Evolutionary conservation across 129 eudicot species (phyloP), one percentile per base, ranked within the genome.

Genomic region (Tanacetum coccineum): DNA sequence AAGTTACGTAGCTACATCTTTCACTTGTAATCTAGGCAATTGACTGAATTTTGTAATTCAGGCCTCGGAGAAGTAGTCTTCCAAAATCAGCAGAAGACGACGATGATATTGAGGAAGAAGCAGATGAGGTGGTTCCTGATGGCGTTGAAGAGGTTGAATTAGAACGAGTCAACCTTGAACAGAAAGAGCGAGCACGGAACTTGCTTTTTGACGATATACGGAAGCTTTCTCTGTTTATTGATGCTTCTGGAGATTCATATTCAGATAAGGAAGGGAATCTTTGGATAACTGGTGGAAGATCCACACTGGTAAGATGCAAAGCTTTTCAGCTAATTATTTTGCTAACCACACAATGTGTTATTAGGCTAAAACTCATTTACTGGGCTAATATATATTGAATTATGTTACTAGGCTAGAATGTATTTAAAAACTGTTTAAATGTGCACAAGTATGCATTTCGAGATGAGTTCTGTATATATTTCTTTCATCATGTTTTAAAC

Each of bases 51-150:
- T 70, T 51, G 25, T 80, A 64, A 62, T 79, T 66, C 81, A 93
- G 99, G 87, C 87, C 99, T 64, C 87, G 96, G 46, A 93, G 84
- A 76, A 89, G 87, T 75, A 93, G 87, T 73, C 90, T 93, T 59
- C 79, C 95, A 4, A 83, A 76, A 75, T 83, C 96, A 66, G 78
- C 92, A n/a, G 99, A 89, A 75, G 99, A 89, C 68, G 96, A 86
- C 73, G 99, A 85, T 42, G 97, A 93, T 79, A 79, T 89, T 46
- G 99, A 86, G 80, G 95, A 93, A 74, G 99, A 93, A 81, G 96
- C 99, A 59, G 96, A 93, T 75, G 99, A 93, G 86, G 88, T 93
- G 77, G 99, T 93, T 72, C 99, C 99, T 70, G 95, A 88, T 75
- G 99, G 96, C 9, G 99, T 88, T 62, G 95, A 93, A 79, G 99